These are phyloP conservation scores for Caryopteris hybrid DNA, from an alignment of 305 asterid genomes.

Conservation along the genomic window DNA sequence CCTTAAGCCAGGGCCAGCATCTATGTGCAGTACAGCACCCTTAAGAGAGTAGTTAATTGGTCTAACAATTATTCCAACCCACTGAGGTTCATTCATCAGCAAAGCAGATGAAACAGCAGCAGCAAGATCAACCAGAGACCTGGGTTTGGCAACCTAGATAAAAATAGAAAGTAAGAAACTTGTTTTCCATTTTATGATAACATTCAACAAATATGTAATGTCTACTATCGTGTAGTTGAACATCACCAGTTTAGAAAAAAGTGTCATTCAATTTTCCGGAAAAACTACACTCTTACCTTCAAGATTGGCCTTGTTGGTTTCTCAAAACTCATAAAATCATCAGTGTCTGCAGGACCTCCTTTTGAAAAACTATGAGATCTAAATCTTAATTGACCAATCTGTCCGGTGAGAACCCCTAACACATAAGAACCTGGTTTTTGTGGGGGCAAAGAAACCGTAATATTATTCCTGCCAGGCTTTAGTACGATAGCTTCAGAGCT, in stretches of 20 bases:
- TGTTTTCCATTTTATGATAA: slow-evolving; percentile 1
- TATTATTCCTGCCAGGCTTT: slow-evolving; percentile 79
- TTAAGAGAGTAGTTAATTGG: slow-evolving; percentile 81
- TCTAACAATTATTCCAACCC: slow-evolving; percentile 85
- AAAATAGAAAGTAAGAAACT: slow-evolving; percentile 16
- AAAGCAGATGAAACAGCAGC: slow-evolving; percentile 97
- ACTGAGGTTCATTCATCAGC: slow-evolving; percentile 90
- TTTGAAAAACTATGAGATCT: slow-evolving; percentile 97
- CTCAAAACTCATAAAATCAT: slow-evolving; percentile 97
- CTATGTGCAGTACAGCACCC: slow-evolving; percentile 87
- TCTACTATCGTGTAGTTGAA: background rate
- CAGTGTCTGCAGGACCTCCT: slow-evolving; percentile 92
- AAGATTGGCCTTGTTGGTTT: slow-evolving; percentile 95
- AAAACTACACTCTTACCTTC: slow-evolving; percentile 50
- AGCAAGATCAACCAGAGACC: slow-evolving; percentile 93
- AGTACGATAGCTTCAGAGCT: slow-evolving; percentile 76
- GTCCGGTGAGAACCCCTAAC: slow-evolving; percentile 95
- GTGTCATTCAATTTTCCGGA: slow-evolving; percentile 2
- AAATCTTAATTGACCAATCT: slow-evolving; percentile 92
- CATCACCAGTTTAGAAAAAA: slow-evolving; percentile 11
- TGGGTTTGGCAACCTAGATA: slow-evolving; percentile 80
- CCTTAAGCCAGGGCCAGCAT: slow-evolving; percentile 94
- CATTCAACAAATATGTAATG: background rate
- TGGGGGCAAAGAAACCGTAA: slow-evolving; percentile 75
- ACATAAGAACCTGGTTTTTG: slow-evolving; percentile 97